These are phyloP conservation scores for Thelonectria rubi DNA, from an alignment of 2,329 filamentous ascomycete species.

Conservation along the genomic window DNA sequence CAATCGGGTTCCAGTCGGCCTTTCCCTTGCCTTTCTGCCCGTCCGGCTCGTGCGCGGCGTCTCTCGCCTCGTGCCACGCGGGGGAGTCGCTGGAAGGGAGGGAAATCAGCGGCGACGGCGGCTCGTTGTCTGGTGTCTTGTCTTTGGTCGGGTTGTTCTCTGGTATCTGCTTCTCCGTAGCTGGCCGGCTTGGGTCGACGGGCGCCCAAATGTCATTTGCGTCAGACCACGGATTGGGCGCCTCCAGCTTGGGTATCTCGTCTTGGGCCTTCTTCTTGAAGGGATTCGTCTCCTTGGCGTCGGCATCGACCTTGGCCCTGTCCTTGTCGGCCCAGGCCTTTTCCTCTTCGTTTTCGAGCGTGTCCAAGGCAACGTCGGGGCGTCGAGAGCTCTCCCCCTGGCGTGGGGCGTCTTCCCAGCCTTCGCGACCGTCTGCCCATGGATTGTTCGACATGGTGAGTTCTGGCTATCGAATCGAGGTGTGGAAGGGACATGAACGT, in stretches of 20 bases:
- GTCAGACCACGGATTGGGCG: conserved; percentile 49
- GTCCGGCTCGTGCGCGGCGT: conserved; percentile 60
- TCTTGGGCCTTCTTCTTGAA: conserved; percentile 59
- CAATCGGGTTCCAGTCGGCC: conserved; percentile 62
- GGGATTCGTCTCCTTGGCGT: conserved; percentile 59
- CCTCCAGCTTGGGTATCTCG: conserved; percentile 52
- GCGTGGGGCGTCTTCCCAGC: conserved; percentile 39
- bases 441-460: conserved; percentile 36
- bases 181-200: conserved; percentile 11
- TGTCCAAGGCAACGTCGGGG: conserved; percentile 43
- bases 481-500: conserved; percentile 19
- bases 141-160: not conserved
- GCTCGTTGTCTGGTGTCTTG: conserved; percentile 27
- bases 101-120: conserved; percentile 49
- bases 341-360: conserved; percentile 41
- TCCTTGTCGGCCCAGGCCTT: conserved; percentile 45
- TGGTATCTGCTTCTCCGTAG: not conserved
- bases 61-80: conserved; percentile 55
- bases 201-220: conserved; percentile 36
- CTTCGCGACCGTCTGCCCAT: conserved; percentile 36
- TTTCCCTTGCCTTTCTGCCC: conserved; percentile 54
- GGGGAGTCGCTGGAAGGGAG: conserved; percentile 50
- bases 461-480: not conserved
- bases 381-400: conserved; percentile 28
- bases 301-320: not conserved